These are phyloP conservation scores for Diaporthe ilicicola DNA, from an alignment of 2,329 filamentous ascomycete species.

Conservation along the genomic window DNA sequence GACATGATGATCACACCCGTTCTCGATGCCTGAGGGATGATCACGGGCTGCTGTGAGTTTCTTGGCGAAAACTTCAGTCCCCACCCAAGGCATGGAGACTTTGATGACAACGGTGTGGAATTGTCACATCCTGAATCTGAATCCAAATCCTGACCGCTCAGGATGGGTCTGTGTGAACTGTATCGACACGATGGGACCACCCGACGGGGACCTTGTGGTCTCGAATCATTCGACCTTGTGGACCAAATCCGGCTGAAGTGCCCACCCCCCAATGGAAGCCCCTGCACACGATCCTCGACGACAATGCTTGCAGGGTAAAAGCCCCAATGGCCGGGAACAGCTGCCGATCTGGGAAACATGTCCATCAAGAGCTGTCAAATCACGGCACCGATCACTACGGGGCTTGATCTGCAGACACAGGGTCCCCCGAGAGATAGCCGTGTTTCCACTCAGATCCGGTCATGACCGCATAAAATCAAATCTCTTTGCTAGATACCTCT, in stretches of 20 bases:
- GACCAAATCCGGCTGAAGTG: constrained; percentile 29
- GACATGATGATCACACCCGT: background rate
- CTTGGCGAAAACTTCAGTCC: constrained; percentile 21
- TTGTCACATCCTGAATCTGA: constrained; percentile 25
- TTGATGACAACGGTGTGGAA: constrained; percentile 24
- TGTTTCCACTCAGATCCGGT: constrained; percentile 32
- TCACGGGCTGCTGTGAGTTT: constrained; percentile 5
- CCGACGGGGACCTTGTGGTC: constrained; percentile 30
- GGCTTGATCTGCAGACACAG: constrained; percentile 31
- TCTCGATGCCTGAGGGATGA: constrained; percentile 17
- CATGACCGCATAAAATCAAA: constrained; percentile 30
- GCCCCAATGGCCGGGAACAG: constrained; percentile 23
- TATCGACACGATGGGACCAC: constrained; percentile 21
- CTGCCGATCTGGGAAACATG: constrained; percentile 31
- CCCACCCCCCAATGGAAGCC: constrained; percentile 9
- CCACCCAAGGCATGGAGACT: constrained; percentile 11
- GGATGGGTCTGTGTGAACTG: constrained; percentile 3
- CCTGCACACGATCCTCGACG: constrained; percentile 16
- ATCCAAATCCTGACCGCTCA: constrained; percentile 28
- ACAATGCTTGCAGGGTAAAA: constrained; percentile 24
- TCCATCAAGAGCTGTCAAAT: constrained; percentile 33
- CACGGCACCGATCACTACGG: constrained; percentile 31
- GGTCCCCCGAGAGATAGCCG: constrained; percentile 31
- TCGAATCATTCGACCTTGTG: constrained; percentile 34
- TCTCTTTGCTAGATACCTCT: constrained; percentile 12